Base-by-base conservation (phyloP, 495 filamentous ascomycete genomes). In the Xylaria palmicola region DNA sequence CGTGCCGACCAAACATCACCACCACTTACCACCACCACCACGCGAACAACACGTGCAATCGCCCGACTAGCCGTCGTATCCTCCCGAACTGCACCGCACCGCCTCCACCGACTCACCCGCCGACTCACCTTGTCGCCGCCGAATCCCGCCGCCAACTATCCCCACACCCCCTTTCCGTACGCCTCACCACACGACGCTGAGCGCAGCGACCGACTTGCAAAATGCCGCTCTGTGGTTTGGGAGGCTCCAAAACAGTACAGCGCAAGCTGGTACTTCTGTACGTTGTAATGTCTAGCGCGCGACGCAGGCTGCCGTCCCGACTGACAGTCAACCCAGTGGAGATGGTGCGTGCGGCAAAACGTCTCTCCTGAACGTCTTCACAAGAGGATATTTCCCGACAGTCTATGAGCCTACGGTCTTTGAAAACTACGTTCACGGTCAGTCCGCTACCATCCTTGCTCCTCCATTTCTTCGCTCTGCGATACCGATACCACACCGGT, bases 371-470 rank as follows among this genome's bases (percentile, higher is more conserved):
- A 98, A 98, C 75, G 94, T 98, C 64, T 98, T 98, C 77, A 98
- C 94, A 55, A 88, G 94, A 89, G 94, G 94, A 68, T 97, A 95
- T 72, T 98, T 98, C 76, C 94, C 94, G 43, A 97, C 94, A 34
- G 94, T 98, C 66, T 98, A 98, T 74, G 94, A 98, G 73, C 94
- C 94, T 54, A 98, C 94, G 19, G 94, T 98, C 63, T 98, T 98
- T 79, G 93, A 98, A 76, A 98, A 98, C 77, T 98, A 98, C 73
- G 94, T 98, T 61, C 94, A 98, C 76, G 92, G 92, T 96, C 85
- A 67, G 79, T 72, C 29, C 19, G 20, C 30, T 12, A 15, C 54
- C 53, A 32, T 34, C 32, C 34, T 19, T 9, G 13, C 19, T 36
- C 34, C 13, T 20, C 13, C 17, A 8, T 48, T 48, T 20, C 20